Evolutionary conservation across 2,329 filamentous ascomycete genomes (phyloP).

Genomic region (Cladosporium austrohemisphaericum): DNA sequence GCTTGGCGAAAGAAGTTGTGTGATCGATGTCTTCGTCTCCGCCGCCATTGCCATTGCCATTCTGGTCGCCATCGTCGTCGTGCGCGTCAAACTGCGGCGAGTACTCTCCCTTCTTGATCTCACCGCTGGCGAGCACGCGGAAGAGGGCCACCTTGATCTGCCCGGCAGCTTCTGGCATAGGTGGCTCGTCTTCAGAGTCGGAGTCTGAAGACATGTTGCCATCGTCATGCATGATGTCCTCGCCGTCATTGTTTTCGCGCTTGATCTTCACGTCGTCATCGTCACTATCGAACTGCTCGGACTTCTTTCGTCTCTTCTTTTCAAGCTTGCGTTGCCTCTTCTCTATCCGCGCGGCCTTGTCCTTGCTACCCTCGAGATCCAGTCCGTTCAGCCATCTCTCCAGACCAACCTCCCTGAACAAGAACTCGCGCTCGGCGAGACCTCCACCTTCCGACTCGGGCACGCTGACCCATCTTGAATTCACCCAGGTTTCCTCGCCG

Average conservation of each 20-base stretch:
- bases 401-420: slow-evolving; percentile 93
- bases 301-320: slow-evolving; percentile 70
- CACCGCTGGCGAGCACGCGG: slow-evolving; percentile 87
- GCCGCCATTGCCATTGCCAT: slow-evolving; percentile 51
- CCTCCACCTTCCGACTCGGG: slow-evolving; percentile 88
- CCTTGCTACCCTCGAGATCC: slow-evolving; percentile 73
- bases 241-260: slow-evolving; percentile 53
- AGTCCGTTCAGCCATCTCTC: slow-evolving; percentile 96
- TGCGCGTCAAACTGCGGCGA: slow-evolving; percentile 96
- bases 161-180: slow-evolving; percentile 82
- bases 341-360: slow-evolving; percentile 76
- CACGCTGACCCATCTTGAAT: slow-evolving; percentile 94
- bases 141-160: slow-evolving; percentile 99
- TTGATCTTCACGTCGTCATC: slow-evolving; percentile 46
- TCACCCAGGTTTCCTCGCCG: slow-evolving; percentile 98
- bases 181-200: slow-evolving; percentile 74
- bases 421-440: slow-evolving; percentile 89
- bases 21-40: slow-evolving; percentile 87
- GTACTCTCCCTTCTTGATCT: slow-evolving; percentile 97
- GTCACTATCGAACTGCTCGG: slow-evolving; percentile 54
- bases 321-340: slow-evolving; percentile 60
- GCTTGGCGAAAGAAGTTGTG: slow-evolving; percentile 95
- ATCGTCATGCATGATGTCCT: slow-evolving; percentile 64
- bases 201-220: slow-evolving; percentile 66
- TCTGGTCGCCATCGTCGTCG: slow-evolving; percentile 70